A percentile compares a stretch with the other conserved stretches of the same genome.
phyloP scores from a whole-genome alignment of 2,329 filamentous ascomycete genomes.

The Scedosporium apiospermum region DNA sequence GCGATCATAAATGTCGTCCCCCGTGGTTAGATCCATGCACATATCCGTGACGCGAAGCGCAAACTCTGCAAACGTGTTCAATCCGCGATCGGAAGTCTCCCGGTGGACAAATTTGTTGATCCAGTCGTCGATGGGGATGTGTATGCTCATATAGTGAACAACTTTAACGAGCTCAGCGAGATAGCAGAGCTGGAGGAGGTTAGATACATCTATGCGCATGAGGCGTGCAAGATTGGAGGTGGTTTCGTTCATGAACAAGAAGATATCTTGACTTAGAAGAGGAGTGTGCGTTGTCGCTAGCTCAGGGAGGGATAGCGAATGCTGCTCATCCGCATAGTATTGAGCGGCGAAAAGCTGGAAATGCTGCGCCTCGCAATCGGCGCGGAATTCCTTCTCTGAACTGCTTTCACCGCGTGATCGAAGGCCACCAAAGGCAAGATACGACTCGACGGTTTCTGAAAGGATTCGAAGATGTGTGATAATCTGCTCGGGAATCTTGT shows the following conservation, averaged over 20 bases:
- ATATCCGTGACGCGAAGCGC: conserved; percentile 37
- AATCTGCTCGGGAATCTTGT: conserved; percentile 74
- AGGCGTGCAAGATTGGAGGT: conserved; percentile 60
- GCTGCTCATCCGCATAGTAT: conserved; percentile 26
- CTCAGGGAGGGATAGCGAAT: conserved; percentile 13
- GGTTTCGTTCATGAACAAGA: conserved; percentile 73
- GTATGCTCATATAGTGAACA: conserved; percentile 48
- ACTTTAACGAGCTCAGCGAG: conserved; percentile 85
- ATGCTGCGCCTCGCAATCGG: conserved; percentile 62
- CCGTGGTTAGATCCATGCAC: conserved; percentile 23
- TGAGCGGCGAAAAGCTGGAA: conserved; percentile 64
- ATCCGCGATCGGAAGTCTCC: conserved; percentile 30
- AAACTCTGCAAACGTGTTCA: conserved; percentile 47
- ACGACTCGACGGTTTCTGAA: conserved; percentile 80
- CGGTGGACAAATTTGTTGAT: conserved; percentile 33
- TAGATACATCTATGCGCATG: conserved; percentile 63
- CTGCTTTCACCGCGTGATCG: conserved; percentile 49
- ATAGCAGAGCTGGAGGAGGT: conserved; percentile 79
- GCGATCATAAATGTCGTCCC: background rate
- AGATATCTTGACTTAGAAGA: conserved; percentile 60
- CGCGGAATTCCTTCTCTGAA: conserved; percentile 56
- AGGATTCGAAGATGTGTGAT: conserved; percentile 82
- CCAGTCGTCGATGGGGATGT: conserved; percentile 42
- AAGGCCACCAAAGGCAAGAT: conserved; percentile 66
- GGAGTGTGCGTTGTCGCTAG: conserved; percentile 41